Conservation (phyloP, 495 filamentous ascomycete genomes). For the Lepraria neglecta region DNA sequence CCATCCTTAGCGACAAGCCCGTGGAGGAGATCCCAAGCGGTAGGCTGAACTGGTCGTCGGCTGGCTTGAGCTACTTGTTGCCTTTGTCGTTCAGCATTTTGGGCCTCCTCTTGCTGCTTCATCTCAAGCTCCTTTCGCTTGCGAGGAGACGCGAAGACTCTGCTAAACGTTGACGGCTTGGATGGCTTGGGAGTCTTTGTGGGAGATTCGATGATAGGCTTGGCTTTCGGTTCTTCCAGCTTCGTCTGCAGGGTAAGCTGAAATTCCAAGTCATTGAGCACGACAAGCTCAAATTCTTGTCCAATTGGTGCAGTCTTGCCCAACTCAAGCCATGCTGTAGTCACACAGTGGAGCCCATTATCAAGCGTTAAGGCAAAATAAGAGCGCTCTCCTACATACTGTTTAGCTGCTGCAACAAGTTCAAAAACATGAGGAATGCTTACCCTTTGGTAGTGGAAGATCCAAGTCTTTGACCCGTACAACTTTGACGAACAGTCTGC, state of each 20-base stretch:
- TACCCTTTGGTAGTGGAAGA: slow-evolving; percentile 84
- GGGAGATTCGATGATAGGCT: slow-evolving; percentile 46
- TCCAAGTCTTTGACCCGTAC: slow-evolving; percentile 93
- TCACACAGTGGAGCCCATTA: slow-evolving; percentile 96
- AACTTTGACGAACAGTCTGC: slow-evolving; percentile 95
- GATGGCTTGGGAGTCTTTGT: slow-evolving; percentile 49
- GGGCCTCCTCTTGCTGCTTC: slow-evolving; percentile 68
- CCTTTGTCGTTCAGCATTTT: slow-evolving; percentile 52
- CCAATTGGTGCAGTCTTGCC: slow-evolving; percentile 91
- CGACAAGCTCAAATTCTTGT: slow-evolving; percentile 96
- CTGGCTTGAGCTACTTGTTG: slow-evolving; percentile 62
- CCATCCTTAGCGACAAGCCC: slow-evolving; percentile 83
- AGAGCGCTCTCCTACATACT: slow-evolving; percentile 66
- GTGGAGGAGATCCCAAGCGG: slow-evolving; percentile 79
- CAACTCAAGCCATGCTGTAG: slow-evolving; percentile 89
- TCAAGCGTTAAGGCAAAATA: slow-evolving; percentile 93
- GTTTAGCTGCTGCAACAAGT: slow-evolving; percentile 24
- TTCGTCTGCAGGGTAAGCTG: slow-evolving; percentile 95
- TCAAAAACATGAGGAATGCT: slow-evolving; percentile 28
- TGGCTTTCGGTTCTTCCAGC: slow-evolving; percentile 67
- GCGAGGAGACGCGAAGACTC: slow-evolving; percentile 88
- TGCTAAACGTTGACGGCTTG: slow-evolving; percentile 80
- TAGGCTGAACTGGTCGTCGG: slow-evolving; percentile 45
- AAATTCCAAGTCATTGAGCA: slow-evolving; percentile 94
- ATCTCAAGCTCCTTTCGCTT: slow-evolving; percentile 90